Evolutionary conservation across 768 basidiomycete genomes (phyloP).

Genomic region (Pholiota conissans): DNA sequence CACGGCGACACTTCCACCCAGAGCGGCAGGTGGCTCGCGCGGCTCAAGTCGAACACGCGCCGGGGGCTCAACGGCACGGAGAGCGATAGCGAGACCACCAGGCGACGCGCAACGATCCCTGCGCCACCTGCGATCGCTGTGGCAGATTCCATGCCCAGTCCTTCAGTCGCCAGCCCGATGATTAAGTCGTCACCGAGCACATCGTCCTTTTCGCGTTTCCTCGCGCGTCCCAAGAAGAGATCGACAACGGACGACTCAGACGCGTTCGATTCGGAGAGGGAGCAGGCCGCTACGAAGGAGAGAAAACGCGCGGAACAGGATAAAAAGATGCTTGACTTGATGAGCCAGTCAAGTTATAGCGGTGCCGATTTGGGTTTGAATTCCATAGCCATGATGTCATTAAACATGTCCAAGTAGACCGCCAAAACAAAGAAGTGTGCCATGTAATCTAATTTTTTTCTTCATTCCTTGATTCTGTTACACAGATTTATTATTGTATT

Average conservation of each 20-base stretch:
- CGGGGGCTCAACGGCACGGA: background rate
- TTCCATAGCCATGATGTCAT: too few relatives aligned
- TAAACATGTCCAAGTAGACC: too few relatives aligned
- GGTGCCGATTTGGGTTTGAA: too few relatives aligned
- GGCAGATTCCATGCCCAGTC: background rate
- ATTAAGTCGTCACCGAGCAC: background rate
- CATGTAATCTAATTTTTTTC: too few relatives aligned
- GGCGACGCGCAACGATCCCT: background rate
- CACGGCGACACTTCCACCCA: conserved; percentile 5
- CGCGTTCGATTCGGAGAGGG: background rate
- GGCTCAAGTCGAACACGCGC: background rate
- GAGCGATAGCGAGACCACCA: background rate
- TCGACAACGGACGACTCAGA: conserved; percentile 2
- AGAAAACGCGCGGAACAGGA: conserved; percentile 15
- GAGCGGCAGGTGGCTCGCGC: background rate
- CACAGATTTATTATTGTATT: too few relatives aligned
- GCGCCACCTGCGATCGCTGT: background rate
- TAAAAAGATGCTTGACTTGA: conserved; percentile 1
- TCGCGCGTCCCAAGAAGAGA: conserved; percentile 6
- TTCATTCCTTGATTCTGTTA: too few relatives aligned
- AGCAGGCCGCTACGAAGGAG: background rate
- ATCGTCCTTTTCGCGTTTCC: conserved; percentile 13
- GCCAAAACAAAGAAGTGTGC: too few relatives aligned
- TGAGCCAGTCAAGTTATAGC: background rate
- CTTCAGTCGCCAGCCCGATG: background rate